Evolutionary conservation across 192 early-diverging fungal genomes (phyloP), one percentile per base, ranked within the genome.

Genomic region (Neocallimastix lanati): DNA sequence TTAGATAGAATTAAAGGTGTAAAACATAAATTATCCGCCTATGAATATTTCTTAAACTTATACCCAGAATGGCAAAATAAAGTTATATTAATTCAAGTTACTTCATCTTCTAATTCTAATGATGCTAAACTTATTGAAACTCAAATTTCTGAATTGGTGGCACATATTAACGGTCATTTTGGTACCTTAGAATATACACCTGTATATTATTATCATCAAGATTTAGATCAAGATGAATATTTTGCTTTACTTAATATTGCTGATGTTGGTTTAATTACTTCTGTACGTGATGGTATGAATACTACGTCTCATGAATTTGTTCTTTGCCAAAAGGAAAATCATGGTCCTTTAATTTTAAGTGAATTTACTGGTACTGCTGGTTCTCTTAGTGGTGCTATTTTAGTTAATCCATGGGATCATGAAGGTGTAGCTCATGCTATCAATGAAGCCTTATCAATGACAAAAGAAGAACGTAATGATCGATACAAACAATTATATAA

Each of bases 351-450:
- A 80, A 93, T 99, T 40, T 84, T 99, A 76, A 95, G 93, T 79
- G 96, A 99, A 84, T 99, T 99, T 83, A 95, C 98, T 13, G 98
- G 98, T 29, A 96, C 94, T 0, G 95, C 95, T 78, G 96, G 96
- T 76, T 91, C 92, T 16, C 89, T 97, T 29, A 92, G 93, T 58
- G 93, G 93, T 28, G 93, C 94, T 36, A 83, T 95, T 28, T 86
- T 94, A 18, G 93, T 99, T n/a, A 99, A 99, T 83, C 97, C 97
- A 27, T 98, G 96, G 96, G 95, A 99, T 84, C 94, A 92, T 76
- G 79, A 82, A 84, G 95, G 96, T 77, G 93, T 96, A 12, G 94
- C 95, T 12, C 85, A 91, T 78, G 94, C 96, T 12, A 94, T 98
- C 83, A 89, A 95, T 83, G 95, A 96, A 35, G 96, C 93, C 1